Evolutionary conservation across 208 protist genomes (phyloP).

Genomic region (Herpetomonas tarakana): DNA sequence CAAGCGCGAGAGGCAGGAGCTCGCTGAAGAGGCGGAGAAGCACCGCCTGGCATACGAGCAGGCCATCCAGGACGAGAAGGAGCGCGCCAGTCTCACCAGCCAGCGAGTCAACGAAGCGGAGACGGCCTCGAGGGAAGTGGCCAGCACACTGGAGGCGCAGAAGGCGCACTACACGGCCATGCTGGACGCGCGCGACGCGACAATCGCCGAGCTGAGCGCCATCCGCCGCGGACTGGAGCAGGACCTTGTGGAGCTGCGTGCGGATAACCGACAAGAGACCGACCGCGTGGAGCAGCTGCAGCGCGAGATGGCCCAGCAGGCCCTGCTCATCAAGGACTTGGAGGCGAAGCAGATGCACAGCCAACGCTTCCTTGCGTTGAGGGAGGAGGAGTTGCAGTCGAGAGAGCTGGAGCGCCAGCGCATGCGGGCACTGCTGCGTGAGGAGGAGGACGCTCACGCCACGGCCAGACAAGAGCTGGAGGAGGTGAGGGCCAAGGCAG

Average conservation of each 20-base stretch:
- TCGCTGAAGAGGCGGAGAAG: constrained; percentile 9
- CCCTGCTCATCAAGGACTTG: constrained; percentile 8
- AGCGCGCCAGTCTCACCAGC: background rate
- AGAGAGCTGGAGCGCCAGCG: constrained; percentile 29
- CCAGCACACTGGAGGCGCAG: constrained; percentile 14
- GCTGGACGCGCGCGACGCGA: constrained; percentile 10
- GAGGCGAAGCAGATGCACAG: constrained; percentile 20
- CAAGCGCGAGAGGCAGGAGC: constrained; percentile 10
- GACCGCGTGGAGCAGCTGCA: constrained; percentile 21
- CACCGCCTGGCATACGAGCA: constrained; percentile 11
- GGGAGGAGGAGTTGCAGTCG: constrained; percentile 26
- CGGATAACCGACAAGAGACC: constrained; percentile 8
- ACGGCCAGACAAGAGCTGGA: constrained; percentile 15
- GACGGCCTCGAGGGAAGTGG: constrained; percentile 4
- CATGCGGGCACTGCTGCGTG: constrained; percentile 21
- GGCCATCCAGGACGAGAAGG: constrained; percentile 12
- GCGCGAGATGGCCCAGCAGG: constrained; percentile 13
- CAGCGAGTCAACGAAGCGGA: constrained; percentile 12
- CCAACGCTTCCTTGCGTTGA: constrained; percentile 18
- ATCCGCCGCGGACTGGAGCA: constrained; percentile 7
- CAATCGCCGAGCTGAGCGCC: constrained; percentile 5
- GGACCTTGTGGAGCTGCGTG: constrained; percentile 4
- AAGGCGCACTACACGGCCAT: constrained; percentile 17
- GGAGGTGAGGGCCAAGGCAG: constrained; percentile 13
- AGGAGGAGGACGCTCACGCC: constrained; percentile 33